Evolutionary conservation across 108 stramenopile genomes (phyloP), one percentile per base, ranked within the genome.

Genomic region (Pelagomonas calceolata): DNA sequence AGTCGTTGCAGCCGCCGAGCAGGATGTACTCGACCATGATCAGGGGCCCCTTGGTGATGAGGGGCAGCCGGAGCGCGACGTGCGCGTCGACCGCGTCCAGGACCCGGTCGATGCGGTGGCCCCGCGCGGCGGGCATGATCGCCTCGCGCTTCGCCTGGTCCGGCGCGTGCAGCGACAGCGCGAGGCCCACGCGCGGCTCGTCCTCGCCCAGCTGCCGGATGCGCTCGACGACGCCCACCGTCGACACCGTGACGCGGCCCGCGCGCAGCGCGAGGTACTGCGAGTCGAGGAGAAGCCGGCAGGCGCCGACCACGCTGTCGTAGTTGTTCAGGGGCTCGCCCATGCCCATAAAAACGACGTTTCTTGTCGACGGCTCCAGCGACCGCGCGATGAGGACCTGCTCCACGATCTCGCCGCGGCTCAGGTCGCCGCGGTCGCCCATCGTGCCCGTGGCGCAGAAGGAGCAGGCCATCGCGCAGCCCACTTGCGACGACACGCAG

Each of bases 311-410:
- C 15, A 85, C 80, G 17, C 73, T 73, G 63, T 72, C 74, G 73
- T 80, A 82, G 71, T 81, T 84, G 34, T 86, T 82, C 34, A 82
- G 44, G 17, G 85, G 82, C 65, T 84, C 81, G 15, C 85, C 84
- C 83, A 83, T 81, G 15, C 85, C 87, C 85, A 88, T 85, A 68
- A 85, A 85, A 12, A 88, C 87, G 33, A 85, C 81, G 68, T 86
- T 86, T 17, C 68, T 31, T 7, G 75, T n/a, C 39, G 63, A 32
- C 31, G 29, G 18, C 26, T 29, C 71, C 33, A 63, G 63, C 67
- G 85, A 82, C 35, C 73, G 68, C n/a, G 81, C 81, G 29, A 77
- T 65, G 37, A 64, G 67, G 33, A 88, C 65, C 70, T 88, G 87
- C 73, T 85, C 85, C 46, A 88, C 45, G 45, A 88, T 85, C 71